Evolutionary conservation across 257 asterid genomes (phyloP).

Genomic region (Paraleonurus japonicus): DNA sequence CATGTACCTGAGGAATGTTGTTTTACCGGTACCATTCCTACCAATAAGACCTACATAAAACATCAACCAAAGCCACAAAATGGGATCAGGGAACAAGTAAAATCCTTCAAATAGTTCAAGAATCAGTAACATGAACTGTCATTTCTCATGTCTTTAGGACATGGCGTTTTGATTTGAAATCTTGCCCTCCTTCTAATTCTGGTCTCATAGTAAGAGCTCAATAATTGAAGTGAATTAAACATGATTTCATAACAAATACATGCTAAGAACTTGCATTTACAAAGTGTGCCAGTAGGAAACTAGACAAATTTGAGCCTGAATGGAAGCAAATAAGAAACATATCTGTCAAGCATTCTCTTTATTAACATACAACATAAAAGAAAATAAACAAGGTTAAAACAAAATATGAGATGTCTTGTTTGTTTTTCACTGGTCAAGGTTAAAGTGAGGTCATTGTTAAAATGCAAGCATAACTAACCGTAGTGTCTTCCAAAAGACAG

Average conservation of each 20-base stretch:
- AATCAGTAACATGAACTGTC: background rate
- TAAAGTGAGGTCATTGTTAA: conserved; percentile 12
- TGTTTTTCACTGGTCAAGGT: background rate
- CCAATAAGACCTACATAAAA: conserved; percentile 83
- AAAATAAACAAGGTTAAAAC: background rate
- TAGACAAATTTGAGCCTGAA: conserved; percentile 14
- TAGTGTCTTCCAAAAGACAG: conserved; percentile 93
- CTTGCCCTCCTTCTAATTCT: background rate
- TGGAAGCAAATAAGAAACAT: conserved; percentile 5
- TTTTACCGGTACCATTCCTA: conserved; percentile 98
- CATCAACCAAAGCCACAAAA: conserved; percentile 17
- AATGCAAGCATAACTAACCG: conserved; percentile 57
- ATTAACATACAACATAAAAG: conserved; percentile 16
- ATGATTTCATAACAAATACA: conserved; percentile 16
- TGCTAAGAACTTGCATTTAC: background rate
- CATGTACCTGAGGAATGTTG: conserved; percentile 94
- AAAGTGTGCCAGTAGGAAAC: conserved; percentile 7
- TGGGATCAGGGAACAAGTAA: background rate
- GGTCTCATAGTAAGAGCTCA: background rate
- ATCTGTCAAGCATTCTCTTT: conserved; percentile 16
- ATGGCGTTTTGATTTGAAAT: background rate
- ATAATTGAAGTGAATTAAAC: background rate
- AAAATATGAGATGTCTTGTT: background rate
- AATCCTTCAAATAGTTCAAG: background rate
- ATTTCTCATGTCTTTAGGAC: background rate